Conservation (phyloP, 2,329 filamentous ascomycete genomes). For the Oidium heveae region DNA sequence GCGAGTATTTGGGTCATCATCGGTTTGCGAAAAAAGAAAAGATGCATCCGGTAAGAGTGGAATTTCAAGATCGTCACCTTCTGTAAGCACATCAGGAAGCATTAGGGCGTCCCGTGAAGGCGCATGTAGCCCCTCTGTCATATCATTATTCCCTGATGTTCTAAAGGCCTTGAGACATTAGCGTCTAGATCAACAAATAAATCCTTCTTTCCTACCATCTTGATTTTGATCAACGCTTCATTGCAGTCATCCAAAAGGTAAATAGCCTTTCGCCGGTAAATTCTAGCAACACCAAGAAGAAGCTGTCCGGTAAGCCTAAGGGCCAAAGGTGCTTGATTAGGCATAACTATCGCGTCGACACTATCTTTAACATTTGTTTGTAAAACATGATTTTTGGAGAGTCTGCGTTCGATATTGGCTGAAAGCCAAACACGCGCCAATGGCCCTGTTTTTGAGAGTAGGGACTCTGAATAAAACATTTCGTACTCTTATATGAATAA, state of each 20-base stretch:
- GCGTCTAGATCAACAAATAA: conserved; percentile 4
- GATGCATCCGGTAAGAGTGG: conserved; percentile 75
- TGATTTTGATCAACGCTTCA: conserved; percentile 91
- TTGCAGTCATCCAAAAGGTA: conserved; percentile 95
- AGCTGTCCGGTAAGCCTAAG: conserved; percentile 83
- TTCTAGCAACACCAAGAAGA: conserved; percentile 81
- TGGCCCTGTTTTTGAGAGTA: conserved; percentile 90
- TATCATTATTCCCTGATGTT: conserved; percentile 79
- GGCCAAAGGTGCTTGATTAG: conserved; percentile 82
- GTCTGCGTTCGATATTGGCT: conserved; percentile 92
- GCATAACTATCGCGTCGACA: conserved; percentile 83
- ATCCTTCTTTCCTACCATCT: conserved; percentile 44
- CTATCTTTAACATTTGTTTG: conserved; percentile 88
- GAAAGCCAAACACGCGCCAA: conserved; percentile 95
- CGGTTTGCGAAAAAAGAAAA: conserved; percentile 53
- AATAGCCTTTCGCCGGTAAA: conserved; percentile 90
- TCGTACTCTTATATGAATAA: conserved; percentile 6
- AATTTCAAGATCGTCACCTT: conserved; percentile 54
- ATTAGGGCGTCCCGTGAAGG: conserved; percentile 69
- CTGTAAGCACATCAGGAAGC: conserved; percentile 77
- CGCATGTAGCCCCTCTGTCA: conserved; percentile 58
- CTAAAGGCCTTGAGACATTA: conserved; percentile 54
- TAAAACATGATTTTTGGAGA: conserved; percentile 87
- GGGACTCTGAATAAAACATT: conserved; percentile 96
- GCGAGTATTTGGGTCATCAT: conserved; percentile 31